A percentile compares a stretch with the other conserved stretches of the same genome.
These are phyloP conservation scores for Fraxinus xanthoxyloides DNA, from an alignment of 305 asterid genomes.

Conservation along the genomic window DNA sequence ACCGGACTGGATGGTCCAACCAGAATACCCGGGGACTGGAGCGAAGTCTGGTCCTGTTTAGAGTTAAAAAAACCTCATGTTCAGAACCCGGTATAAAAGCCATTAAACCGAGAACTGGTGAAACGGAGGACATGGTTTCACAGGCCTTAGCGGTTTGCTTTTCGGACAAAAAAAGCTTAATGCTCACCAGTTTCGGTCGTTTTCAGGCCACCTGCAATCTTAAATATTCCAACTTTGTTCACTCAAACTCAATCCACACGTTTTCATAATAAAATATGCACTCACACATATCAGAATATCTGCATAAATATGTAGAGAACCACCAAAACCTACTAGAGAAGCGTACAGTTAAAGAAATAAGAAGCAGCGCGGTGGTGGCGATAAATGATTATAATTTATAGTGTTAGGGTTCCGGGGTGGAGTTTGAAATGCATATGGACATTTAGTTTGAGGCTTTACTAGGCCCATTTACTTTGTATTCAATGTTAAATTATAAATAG, in stretches of 20 bases:
- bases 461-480: neutral
- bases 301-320: neutral
- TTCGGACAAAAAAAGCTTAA: neutral
- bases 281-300: neutral
- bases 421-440: neutral
- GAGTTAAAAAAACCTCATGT: neutral
- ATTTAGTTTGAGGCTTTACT: neutral
- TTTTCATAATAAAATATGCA: neutral
- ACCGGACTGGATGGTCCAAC: neutral
- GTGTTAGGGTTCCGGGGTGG: neutral
- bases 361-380: neutral
- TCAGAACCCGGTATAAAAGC: neutral
- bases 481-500: neutral
- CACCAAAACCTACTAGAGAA: neutral
- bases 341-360: neutral
- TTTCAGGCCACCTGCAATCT: neutral
- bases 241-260: neutral
- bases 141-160: neutral
- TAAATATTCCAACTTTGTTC: neutral
- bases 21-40: neutral
- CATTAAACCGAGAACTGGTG: neutral
- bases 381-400: neutral
- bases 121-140: neutral
- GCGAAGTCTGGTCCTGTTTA: neutral
- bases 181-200: neutral